Evolutionary conservation across 768 basidiomycete species (phyloP).

Genomic region (Pluteus cervinus): DNA sequence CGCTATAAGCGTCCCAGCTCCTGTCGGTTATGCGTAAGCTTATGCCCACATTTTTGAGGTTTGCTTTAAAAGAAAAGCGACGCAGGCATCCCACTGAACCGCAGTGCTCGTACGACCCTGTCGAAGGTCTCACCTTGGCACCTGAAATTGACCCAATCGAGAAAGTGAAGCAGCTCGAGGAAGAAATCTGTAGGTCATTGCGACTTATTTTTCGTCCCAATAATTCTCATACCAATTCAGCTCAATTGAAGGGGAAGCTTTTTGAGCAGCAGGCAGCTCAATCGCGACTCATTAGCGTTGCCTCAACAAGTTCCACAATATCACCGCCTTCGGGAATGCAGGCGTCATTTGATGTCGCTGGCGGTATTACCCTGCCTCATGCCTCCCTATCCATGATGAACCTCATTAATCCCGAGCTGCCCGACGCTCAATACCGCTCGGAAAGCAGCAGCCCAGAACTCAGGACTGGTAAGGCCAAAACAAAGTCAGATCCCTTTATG

Average conservation of each 20-base stretch:
- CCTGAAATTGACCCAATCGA: slow-evolving; percentile 76
- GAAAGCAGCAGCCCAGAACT: slow-evolving; percentile 49
- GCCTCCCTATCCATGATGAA: slow-evolving; percentile 38
- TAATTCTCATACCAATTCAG: slow-evolving; percentile 27
- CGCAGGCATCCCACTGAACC: slow-evolving; percentile 79
- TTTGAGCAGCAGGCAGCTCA: slow-evolving; percentile 42
- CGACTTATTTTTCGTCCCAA: neutral
- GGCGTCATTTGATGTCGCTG: slow-evolving; percentile 20
- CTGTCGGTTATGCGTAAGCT: slow-evolving; percentile 77
- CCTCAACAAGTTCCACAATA: slow-evolving; percentile 21
- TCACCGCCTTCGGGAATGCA: slow-evolving; percentile 14
- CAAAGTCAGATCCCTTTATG: slow-evolving; percentile 47
- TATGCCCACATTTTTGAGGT: slow-evolving; percentile 5
- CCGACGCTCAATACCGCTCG: slow-evolving; percentile 33
- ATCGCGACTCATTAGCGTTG: slow-evolving; percentile 37
- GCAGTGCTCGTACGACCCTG: slow-evolving; percentile 81
- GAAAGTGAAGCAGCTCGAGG: slow-evolving; percentile 71
- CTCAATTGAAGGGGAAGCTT: slow-evolving; percentile 56
- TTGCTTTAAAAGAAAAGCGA: slow-evolving; percentile 7
- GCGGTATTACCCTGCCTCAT: slow-evolving; percentile 38
- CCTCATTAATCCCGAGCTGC: slow-evolving; percentile 29
- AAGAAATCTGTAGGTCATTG: slow-evolving; percentile 55
- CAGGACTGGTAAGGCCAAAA: slow-evolving; percentile 28
- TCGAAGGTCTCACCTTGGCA: slow-evolving; percentile 73
- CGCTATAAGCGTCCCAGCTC: slow-evolving; percentile 77